Base-by-base conservation (phyloP, 2,329 filamentous ascomycete genomes). In the Rasamsonia emersonii region DNA sequence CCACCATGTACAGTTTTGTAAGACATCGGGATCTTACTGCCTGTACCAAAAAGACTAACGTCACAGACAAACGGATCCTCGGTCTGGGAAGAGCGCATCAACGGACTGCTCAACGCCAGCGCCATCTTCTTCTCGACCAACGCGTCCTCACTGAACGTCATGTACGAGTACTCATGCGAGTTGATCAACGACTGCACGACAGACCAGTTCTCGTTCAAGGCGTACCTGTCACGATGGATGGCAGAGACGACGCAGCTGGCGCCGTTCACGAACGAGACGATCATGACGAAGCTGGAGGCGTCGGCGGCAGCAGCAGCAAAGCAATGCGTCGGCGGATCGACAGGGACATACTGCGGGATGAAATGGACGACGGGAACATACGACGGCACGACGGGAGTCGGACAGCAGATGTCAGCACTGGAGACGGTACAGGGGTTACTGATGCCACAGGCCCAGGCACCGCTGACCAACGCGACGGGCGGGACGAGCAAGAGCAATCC, bases 201-300 rank as follows among this genome's bases (percentile, higher is more conserved):
- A 41, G 81, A 86, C 54, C 79, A 86, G 60, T 71, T 71, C 47
- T 76, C 70, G 28, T 86, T 86, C 73, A 86, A 86, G 60, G 81
- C 78, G 8, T 86, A 84, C 54, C 64, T 85, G 16, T 59, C 74
- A 16, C 77, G 82, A 26, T 86, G 79, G 74, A 58, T 79, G 50
- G 68, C 73, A 1, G 62, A 61, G 11, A 70, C 73, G 2, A 58
- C 67, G 5, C 67, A 72, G 50, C 51, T 79, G 46, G 73, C 70
- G 1, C 70, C 75, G 1, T 65, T 66, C 44, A 72, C 68, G 1
- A 64, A 66, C 41, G 55, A 65, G 29, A 56, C 50, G 4, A 69
- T 79, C 39, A 61, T 64, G 45, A 62, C 66, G 4, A 57, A 75
- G n/a, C 54, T 81, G 25, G 50, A 56, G 18, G 53, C 59, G n/a